Evolutionary conservation across 148 eudicot genomes (phyloP).

Genomic region (Rhododendron vialii): DNA sequence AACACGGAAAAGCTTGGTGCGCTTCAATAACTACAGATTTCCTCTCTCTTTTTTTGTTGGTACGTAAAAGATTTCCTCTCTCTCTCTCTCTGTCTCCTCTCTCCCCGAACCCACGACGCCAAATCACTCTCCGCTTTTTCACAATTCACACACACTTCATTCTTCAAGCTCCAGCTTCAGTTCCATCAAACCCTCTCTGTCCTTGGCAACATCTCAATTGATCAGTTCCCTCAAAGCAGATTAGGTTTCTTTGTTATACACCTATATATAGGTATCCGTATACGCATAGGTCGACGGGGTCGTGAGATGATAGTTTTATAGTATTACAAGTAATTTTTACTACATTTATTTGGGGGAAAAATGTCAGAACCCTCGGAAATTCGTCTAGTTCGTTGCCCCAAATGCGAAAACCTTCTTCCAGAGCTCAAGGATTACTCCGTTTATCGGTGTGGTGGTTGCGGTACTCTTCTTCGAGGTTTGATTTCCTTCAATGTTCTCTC

Average conservation of each 20-base stretch:
- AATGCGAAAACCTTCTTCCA: slow-evolving; percentile 71
- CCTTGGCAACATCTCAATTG: neutral
- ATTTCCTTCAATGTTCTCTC: neutral
- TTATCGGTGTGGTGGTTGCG: slow-evolving; percentile 93
- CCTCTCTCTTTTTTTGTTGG: neutral
- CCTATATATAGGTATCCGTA: no score
- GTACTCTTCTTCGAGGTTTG: slow-evolving; percentile 81
- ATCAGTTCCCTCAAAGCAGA: neutral
- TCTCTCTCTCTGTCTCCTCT: neutral
- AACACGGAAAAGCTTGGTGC: neutral
- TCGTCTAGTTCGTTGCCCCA: slow-evolving; percentile 84
- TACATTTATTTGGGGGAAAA: neutral
- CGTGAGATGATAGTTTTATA: neutral
- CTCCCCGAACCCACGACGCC: neutral
- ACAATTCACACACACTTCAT: neutral
- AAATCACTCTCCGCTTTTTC: neutral
- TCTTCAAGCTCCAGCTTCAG: neutral
- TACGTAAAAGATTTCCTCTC: neutral
- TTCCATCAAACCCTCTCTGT: neutral
- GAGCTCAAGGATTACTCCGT: slow-evolving; percentile 76
- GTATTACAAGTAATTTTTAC: neutral
- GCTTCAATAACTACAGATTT: neutral
- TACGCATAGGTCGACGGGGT: neutral
- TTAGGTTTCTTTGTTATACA: neutral
- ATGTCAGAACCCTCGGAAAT: slow-evolving; percentile 57